Percentiles rank a stretch among this genome's conserved stretches.
Conservation (phyloP, 352 stramenopile species). For the Phytophthora fragariaefolia region DNA sequence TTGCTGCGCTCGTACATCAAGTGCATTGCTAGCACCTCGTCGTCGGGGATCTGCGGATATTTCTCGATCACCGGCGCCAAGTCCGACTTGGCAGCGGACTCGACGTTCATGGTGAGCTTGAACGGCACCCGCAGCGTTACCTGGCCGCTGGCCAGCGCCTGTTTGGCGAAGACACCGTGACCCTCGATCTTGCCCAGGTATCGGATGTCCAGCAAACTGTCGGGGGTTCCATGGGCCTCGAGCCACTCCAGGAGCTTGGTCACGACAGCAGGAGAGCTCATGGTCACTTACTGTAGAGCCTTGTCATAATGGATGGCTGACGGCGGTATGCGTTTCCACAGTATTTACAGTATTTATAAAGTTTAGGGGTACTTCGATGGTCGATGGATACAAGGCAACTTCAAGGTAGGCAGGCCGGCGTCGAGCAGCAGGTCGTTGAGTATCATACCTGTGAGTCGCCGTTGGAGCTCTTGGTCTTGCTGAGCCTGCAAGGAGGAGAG, state of each 20-base stretch:
- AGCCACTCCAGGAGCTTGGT: constrained; percentile 48
- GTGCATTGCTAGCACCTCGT: constrained; percentile 65
- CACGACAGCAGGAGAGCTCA: constrained; percentile 40
- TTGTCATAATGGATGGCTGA: constrained; percentile 22
- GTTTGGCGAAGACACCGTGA: constrained; percentile 56
- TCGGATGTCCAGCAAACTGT: constrained; percentile 47
- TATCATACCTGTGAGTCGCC: constrained; percentile 41
- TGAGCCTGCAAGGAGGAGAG: constrained; percentile 34
- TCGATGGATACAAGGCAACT: constrained; percentile 11
- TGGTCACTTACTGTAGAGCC: constrained; percentile 16
- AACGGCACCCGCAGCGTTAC: constrained; percentile 60
- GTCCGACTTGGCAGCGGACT: constrained; percentile 54
- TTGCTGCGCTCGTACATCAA: constrained; percentile 69
- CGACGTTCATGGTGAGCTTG: constrained; percentile 55
- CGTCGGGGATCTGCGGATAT: constrained; percentile 48
- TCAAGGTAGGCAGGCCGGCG: constrained; percentile 10
- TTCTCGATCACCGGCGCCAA: constrained; percentile 43
- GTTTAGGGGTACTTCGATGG: constrained; percentile 20
- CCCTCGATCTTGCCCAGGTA: constrained; percentile 53
- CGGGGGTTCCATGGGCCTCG: constrained; percentile 32
- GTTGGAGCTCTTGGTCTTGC: constrained; percentile 43
- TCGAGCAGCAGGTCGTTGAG: constrained; percentile 41
- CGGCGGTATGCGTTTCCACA: constrained; percentile 13
- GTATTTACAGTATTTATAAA: constrained; percentile 18
- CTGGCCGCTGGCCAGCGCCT: constrained; percentile 41